Base-by-base conservation (phyloP, 148 eudicot genomes). In the Chenopodium suecicum region DNA sequence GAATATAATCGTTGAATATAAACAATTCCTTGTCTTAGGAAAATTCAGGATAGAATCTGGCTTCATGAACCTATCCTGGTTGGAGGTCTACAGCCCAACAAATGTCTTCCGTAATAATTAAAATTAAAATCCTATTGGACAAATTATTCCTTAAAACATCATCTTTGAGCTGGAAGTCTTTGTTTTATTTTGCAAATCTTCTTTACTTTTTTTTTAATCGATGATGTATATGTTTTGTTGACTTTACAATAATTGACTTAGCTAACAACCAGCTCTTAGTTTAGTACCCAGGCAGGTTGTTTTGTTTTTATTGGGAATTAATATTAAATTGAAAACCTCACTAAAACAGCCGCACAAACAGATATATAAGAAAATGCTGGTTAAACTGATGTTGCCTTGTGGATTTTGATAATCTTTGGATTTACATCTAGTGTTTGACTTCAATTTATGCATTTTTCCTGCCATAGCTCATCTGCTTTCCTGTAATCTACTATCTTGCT, bases 101-200 rank as follows among this genome's bases (percentile, higher is more conserved):
- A 9, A 60, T 83, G 74, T 78, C 67, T 62, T 78, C 25, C 32
- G 19, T 34, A 65, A 76, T 78, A 58, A 29, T 66, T 71, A 13
- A 48, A 83, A 50, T 72, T 47, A 60, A 82, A 82, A 73, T 80
- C 50, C 44, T 34, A 17, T 11, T 48, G 4, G n/a, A 50, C 74
- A 73, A 54, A 56, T 19, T 77, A 78, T 73, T 72, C 64, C 77
- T 31, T 34, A 58, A 27, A 56, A 69, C 74, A 76, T 77, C 27
- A 25, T 76, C 37, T 29, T 50, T 41, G 25, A 47, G 86, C 75
- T 74, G 79, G 85, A 83, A 75, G 82, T 83, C 79, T 47, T 78
- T 79, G 79, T 74, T 83, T 77, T 52, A 58, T 41, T 17, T 81
- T 27, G 6, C 13, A 65, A 10, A 66, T 74, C 31, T 34, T 41